These are phyloP conservation scores for Arthroderma uncinatum DNA, from an alignment of 2,329 filamentous ascomycete species.

Conservation along the genomic window DNA sequence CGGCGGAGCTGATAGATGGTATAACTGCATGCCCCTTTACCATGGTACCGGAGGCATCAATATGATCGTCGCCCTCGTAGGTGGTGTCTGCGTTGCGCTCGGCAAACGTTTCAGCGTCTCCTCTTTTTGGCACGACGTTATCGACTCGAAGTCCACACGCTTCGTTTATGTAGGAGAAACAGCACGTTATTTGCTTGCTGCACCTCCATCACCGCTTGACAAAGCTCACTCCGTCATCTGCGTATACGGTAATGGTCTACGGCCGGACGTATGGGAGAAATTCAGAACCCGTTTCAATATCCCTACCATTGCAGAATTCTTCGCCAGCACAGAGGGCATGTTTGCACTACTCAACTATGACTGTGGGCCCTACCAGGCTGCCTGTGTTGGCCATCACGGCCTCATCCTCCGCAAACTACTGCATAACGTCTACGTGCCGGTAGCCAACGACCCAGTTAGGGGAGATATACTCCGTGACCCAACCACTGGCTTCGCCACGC, in stretches of 20 bases:
- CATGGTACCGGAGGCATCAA: slow-evolving; percentile 61
- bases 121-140: slow-evolving; percentile 61
- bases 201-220: slow-evolving; percentile 42
- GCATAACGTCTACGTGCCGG: slow-evolving; percentile 51
- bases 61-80: slow-evolving; percentile 45
- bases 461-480: slow-evolving; percentile 56
- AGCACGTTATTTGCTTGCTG: slow-evolving; percentile 59
- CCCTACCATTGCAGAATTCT: slow-evolving; percentile 57
- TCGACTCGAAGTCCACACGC: slow-evolving; percentile 54
- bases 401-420: slow-evolving; percentile 44
- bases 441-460: slow-evolving; percentile 56
- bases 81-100: slow-evolving; percentile 35
- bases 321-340: slow-evolving; percentile 65
- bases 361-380: slow-evolving; percentile 50
- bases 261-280: slow-evolving; percentile 55
- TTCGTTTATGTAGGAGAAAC: slow-evolving; percentile 73
- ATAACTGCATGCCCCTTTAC: slow-evolving; percentile 67
- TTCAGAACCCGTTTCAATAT: slow-evolving; percentile 39
- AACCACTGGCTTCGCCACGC: slow-evolving; percentile 55
- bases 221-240: slow-evolving; percentile 36
- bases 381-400: slow-evolving; percentile 62
- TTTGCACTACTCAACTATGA: slow-evolving; percentile 51
- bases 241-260: slow-evolving; percentile 40
- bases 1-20: slow-evolving; percentile 49
- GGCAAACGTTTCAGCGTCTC: slow-evolving; percentile 51